Base-by-base conservation (phyloP, 352 stramenopile genomes). In the Globisporangium ultimum region DNA sequence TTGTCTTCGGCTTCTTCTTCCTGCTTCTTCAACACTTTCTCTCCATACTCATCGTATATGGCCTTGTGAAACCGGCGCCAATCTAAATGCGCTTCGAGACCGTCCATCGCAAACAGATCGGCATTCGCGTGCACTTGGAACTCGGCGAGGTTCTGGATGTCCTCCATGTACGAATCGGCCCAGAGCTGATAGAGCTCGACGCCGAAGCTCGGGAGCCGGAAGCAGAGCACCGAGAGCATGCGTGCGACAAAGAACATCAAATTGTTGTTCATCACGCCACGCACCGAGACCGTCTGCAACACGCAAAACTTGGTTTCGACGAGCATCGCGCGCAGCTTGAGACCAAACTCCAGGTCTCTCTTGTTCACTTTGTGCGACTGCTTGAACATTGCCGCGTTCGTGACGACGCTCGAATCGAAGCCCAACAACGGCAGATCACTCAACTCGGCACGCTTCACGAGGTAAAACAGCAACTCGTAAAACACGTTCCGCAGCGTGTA, bases 241-340 rank as follows among this genome's bases (percentile, higher is more conserved):
- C 87, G 68, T 12, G 84, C 87, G 24, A 93, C 87, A 32, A 96
- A 96, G 64, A 96, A 96, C 85, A 96, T 94, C 17, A 96, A 64
- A 58, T 96, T 96, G 73, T 95, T 95, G 75, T 94, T 95, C 87
- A 96, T 96, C 22, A 96, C 87, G 42, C 87, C 87, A 47, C 85
- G 84, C 4, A 96, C 87, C 11, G 80, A 92, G 0, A 96, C 85
- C 2, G 87, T 93, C 58, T 96, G 87, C 14, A 96, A 74, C 1
- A 96, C 85, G 49, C 84, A 96, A 58, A 84, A 94, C 60, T 95
- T 94, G 24, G 85, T 96, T 64, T 96, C 87, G 20, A 96, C 85
- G 3, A 96, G 77, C 87, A 96, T 94, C 12, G 84, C 84, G 6
- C 87, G 87, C 58, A 95, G 53, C 58, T 93, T 96, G 36, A 96